phyloP scores from a whole-genome alignment of 495 filamentous ascomycete species.

The Rusavskia elegans region DNA sequence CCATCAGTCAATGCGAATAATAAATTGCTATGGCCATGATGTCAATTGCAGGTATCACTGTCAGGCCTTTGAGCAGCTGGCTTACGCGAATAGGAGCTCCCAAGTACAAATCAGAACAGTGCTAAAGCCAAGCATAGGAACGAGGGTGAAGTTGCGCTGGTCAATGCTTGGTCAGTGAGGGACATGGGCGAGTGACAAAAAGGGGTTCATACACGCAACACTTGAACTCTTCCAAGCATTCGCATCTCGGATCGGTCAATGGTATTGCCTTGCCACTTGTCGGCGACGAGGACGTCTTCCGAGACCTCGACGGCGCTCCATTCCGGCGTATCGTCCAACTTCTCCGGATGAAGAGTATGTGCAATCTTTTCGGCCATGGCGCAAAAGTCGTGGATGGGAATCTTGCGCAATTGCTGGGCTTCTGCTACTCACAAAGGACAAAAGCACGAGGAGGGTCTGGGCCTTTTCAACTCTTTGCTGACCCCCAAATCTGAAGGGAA shows the following conservation, averaged over 20 bases:
- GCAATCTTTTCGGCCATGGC: not conserved
- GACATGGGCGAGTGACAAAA: not conserved
- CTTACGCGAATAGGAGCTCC: slow-evolving; percentile 32
- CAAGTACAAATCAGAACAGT: slow-evolving; percentile 30
- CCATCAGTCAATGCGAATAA: slow-evolving; percentile 33
- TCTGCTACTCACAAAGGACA: too few relatives aligned
- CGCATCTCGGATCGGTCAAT: slow-evolving; percentile 1
- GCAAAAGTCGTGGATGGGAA: not conserved
- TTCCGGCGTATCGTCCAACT: not conserved
- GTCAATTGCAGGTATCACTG: slow-evolving; percentile 2
- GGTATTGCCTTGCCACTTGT: not conserved
- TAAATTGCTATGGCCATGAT: slow-evolving; percentile 17
- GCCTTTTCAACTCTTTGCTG: too few relatives aligned
- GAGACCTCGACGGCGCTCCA: not conserved
- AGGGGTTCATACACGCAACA: not conserved
- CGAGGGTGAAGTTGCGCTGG: slow-evolving; percentile 30
- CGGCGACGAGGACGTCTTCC: not conserved
- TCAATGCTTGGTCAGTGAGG: not conserved
- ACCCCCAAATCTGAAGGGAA: too few relatives aligned
- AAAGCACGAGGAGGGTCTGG: too few relatives aligned
- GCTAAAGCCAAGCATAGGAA: slow-evolving; percentile 29
- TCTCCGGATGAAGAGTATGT: not conserved
- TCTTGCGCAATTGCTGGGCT: too few relatives aligned
- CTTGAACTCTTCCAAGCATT: slow-evolving; percentile 1
- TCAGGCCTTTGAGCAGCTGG: not conserved